Evolutionary conservation across 2,329 filamentous ascomycete genomes (phyloP).

Genomic region (Xylariomycetidae sp.): DNA sequence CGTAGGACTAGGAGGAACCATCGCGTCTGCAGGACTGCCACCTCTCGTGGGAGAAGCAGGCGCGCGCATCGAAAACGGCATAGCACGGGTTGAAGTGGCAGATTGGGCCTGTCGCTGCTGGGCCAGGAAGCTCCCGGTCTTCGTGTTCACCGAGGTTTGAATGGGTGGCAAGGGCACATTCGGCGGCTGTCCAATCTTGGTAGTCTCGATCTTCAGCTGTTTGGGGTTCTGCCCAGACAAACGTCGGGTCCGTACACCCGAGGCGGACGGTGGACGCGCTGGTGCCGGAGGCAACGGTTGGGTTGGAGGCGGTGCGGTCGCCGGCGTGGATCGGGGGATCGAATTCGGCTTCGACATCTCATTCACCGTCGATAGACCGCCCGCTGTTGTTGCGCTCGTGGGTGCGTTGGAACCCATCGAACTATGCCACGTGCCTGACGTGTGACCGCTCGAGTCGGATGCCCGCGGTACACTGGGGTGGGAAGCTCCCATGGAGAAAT

Average conservation of each 20-base stretch:
- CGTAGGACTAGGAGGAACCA: constrained; percentile 26
- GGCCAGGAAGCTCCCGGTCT: constrained; percentile 31
- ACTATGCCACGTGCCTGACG: constrained; percentile 75
- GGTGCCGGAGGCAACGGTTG: constrained; percentile 39
- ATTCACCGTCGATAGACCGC: constrained; percentile 65
- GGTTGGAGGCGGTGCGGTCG: constrained; percentile 40
- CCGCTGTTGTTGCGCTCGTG: constrained; percentile 59
- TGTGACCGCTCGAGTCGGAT: constrained; percentile 74
- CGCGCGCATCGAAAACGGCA: constrained; percentile 25
- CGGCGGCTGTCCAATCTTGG: constrained; percentile 26
- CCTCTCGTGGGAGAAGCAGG: constrained; percentile 29
- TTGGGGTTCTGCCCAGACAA: constrained; percentile 75
- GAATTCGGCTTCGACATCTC: constrained; percentile 41
- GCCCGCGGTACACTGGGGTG: constrained; percentile 63
- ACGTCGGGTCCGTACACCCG: constrained; percentile 65
- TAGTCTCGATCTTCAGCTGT: constrained; percentile 84
- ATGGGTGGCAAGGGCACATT: constrained; percentile 16
- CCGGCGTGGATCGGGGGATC: constrained; percentile 23
- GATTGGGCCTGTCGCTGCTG: constrained; percentile 38
- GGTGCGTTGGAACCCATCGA: constrained; percentile 68
- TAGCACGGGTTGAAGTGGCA: constrained; percentile 28
- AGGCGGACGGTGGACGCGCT: constrained; percentile 25
- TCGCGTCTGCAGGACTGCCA: constrained; percentile 15
- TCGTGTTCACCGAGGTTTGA: constrained; percentile 17
- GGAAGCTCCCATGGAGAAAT: constrained; percentile 69